Evolutionary conservation across 495 filamentous ascomycete species (phyloP).

Genomic region (Podospora didyma): DNA sequence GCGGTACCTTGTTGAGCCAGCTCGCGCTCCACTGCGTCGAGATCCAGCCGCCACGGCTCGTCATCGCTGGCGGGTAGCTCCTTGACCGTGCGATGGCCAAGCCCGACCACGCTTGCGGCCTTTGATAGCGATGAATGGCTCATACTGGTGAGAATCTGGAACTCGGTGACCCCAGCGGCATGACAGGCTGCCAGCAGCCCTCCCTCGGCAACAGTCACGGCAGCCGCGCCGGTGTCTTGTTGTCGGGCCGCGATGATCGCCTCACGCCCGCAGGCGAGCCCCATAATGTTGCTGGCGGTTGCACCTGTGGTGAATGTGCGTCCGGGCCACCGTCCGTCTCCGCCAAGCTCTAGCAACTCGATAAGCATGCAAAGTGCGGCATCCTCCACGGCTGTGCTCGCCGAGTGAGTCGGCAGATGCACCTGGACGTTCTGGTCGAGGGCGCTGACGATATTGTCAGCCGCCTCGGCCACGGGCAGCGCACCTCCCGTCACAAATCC

Average conservation of each 20-base stretch:
- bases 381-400: conserved; percentile 72
- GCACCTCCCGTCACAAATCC: conserved; percentile 84
- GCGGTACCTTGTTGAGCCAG: conserved; percentile 45
- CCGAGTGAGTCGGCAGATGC: conserved; percentile 70
- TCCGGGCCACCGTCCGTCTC: conserved; percentile 43
- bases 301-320: conserved; percentile 86
- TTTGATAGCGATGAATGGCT: conserved; percentile 81
- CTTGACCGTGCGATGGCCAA: conserved; percentile 67
- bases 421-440: conserved; percentile 86
- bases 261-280: conserved; percentile 74
- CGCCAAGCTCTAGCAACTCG: conserved; percentile 60
- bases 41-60: conserved; percentile 63
- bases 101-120: conserved; percentile 73
- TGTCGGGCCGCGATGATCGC: conserved; percentile 49
- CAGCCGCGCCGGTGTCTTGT: conserved; percentile 14
- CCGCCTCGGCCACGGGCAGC: conserved; percentile 78
- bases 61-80: conserved; percentile 49
- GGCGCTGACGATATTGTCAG: conserved; percentile 72
- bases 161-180: conserved; percentile 55
- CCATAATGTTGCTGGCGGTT: conserved; percentile 80
- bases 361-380: conserved; percentile 63
- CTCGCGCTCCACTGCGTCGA: conserved; percentile 53
- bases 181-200: conserved; percentile 67
- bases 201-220: conserved; percentile 56
- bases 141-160: conserved; percentile 76